A percentile compares a stretch with the other conserved stretches of the same genome.
Evolutionary conservation across 352 stramenopile genomes (phyloP).

Genomic region (Phytophthora fragariae): DNA sequence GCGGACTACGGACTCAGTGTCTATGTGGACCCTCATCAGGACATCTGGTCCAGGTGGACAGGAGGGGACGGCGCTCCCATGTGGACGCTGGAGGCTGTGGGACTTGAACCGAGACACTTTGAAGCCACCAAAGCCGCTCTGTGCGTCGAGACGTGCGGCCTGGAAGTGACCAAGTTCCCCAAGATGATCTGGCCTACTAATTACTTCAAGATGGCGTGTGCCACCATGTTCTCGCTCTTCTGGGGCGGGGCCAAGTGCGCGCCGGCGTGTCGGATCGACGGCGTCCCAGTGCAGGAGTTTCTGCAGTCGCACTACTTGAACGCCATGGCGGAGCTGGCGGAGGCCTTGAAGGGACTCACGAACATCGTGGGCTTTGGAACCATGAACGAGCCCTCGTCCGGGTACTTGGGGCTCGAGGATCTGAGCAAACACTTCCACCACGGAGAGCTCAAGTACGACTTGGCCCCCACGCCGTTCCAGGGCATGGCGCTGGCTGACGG

Average conservation of each 20-base stretch:
- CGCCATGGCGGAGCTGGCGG: constrained; percentile 74
- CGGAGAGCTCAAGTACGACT: constrained; percentile 73
- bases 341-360: constrained; percentile 61
- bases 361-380: constrained; percentile 92
- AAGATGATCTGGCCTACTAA: constrained; percentile 95
- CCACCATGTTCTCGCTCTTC: constrained; percentile 94
- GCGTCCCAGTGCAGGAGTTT: constrained; percentile 84
- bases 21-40: constrained; percentile 93
- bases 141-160: constrained; percentile 69
- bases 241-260: constrained; percentile 81
- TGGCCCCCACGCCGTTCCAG: constrained; percentile 83
- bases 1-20: constrained; percentile 76
- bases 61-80: constrained; percentile 90
- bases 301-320: constrained; percentile 90
- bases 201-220: constrained; percentile 90
- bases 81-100: constrained; percentile 88
- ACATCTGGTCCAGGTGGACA: constrained; percentile 93
- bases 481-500: constrained; percentile 83
- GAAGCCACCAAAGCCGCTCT: constrained; percentile 76
- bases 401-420: constrained; percentile 77
- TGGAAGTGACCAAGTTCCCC: constrained; percentile 54
- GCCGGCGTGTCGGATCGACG: constrained; percentile 73
- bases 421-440: constrained; percentile 61
- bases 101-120: constrained; percentile 82
- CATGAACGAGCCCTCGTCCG: constrained; percentile 92